Conservation (phyloP, 1,139 yeast genomes). For the Geotrichum restrictum region DNA sequence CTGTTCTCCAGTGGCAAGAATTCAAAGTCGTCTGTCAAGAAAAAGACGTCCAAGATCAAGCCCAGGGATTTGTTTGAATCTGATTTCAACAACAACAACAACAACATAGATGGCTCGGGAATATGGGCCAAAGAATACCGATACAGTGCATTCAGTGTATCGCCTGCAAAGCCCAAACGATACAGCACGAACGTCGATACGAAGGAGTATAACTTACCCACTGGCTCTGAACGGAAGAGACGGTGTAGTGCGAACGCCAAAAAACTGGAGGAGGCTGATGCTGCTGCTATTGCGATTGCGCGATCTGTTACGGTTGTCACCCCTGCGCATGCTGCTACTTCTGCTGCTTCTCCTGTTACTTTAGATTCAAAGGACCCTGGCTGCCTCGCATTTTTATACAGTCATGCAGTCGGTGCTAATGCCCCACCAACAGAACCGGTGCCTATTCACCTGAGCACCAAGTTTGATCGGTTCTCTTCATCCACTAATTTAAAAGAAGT, state of each 20-base stretch:
- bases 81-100: conserved; percentile 8
- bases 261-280: neutral
- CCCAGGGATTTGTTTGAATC: conserved; percentile 16
- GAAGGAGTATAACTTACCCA: conserved; percentile 5
- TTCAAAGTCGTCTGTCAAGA: neutral
- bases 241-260: neutral
- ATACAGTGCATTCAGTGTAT: neutral
- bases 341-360: neutral
- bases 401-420: neutral
- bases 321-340: neutral
- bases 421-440: neutral
- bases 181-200: conserved; percentile 8
- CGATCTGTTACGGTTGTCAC: neutral
- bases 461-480: no score
- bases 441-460: neutral
- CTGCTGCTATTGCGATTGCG: neutral
- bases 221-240: conserved; percentile 8
- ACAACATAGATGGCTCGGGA: conserved; percentile 2
- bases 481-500: no score
- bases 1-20: neutral
- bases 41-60: neutral
- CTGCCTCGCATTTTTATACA: neutral
- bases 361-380: neutral
- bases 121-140: neutral
- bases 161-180: neutral